phyloP scores from a whole-genome alignment of 2,329 filamentous ascomycete species.

The Pseudodiploospora longispora region DNA sequence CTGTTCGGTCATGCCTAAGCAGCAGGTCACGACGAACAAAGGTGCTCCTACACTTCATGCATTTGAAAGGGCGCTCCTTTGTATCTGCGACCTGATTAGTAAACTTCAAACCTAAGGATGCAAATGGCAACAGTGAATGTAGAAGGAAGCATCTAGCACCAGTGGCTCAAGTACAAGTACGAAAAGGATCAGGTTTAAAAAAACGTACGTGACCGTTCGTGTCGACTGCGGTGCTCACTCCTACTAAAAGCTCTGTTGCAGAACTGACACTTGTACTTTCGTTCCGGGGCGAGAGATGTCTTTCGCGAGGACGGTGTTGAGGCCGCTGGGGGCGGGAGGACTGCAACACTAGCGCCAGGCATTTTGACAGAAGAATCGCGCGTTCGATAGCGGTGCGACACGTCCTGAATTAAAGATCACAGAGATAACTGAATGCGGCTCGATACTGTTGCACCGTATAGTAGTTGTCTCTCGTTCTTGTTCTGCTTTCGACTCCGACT shows the following conservation, averaged over 20 bases:
- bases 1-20: slow-evolving; percentile 92
- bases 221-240: slow-evolving; percentile 92
- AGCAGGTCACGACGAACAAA: slow-evolving; percentile 96
- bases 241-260: slow-evolving; percentile 96
- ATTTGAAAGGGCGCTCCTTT: slow-evolving; percentile 98
- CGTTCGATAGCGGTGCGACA: slow-evolving; percentile 16
- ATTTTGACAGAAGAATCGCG: slow-evolving; percentile 43
- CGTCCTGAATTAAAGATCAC: background rate
- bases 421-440: no score
- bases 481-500: slow-evolving; percentile 29
- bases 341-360: slow-evolving; percentile 63
- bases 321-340: slow-evolving; percentile 53
- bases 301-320: slow-evolving; percentile 70
- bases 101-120: background rate
- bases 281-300: slow-evolving; percentile 71
- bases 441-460: slow-evolving; percentile 33
- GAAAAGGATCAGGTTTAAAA: slow-evolving; percentile 7
- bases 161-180: background rate
- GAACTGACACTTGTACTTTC: slow-evolving; percentile 99
- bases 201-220: slow-evolving; percentile 94
- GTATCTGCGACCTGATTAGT: slow-evolving; percentile 57
- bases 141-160: no score
- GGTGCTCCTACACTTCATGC: slow-evolving; percentile 94
- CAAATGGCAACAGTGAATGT: background rate
- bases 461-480: slow-evolving; percentile 17